phyloP scores from a whole-genome alignment of 1,284 basidiomycete genomes.

The Malassezia japonica region DNA sequence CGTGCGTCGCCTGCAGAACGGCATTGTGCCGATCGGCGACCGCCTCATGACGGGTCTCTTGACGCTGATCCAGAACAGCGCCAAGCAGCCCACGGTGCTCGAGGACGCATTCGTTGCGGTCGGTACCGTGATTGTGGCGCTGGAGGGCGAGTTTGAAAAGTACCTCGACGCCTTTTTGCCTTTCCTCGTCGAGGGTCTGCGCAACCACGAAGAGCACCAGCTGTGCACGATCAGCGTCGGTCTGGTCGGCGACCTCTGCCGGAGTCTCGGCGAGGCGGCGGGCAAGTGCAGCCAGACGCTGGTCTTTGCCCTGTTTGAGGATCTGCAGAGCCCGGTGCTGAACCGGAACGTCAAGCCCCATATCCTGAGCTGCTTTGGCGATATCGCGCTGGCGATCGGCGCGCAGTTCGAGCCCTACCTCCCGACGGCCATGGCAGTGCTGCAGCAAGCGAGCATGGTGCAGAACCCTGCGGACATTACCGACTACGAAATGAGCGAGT shows the following conservation, averaged over 20 bases:
- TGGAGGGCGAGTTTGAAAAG: slow-evolving; percentile 73
- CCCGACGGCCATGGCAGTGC: slow-evolving; percentile 77
- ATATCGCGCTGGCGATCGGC: slow-evolving; percentile 88
- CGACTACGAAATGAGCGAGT: slow-evolving; percentile 83
- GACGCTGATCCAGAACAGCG: slow-evolving; percentile 69
- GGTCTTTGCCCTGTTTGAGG: slow-evolving; percentile 82
- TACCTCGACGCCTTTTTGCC: slow-evolving; percentile 85
- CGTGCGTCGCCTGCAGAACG: slow-evolving; percentile 61
- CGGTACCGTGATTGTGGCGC: slow-evolving; percentile 62
- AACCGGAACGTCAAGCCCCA: slow-evolving; percentile 93
- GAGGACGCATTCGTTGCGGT: slow-evolving; percentile 94
- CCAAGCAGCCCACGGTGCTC: slow-evolving; percentile 87
- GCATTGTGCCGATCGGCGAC: slow-evolving; percentile 80
- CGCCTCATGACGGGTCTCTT: slow-evolving; percentile 89
- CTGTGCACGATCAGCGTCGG: slow-evolving; percentile 91
- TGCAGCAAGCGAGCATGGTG: slow-evolving; percentile 74
- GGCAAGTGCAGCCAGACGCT: slow-evolving; percentile 73
- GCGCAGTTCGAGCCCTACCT: slow-evolving; percentile 75
- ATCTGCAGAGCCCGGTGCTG: slow-evolving; percentile 79
- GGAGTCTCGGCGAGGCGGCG: slow-evolving; percentile 75
- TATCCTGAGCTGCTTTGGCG: slow-evolving; percentile 88
- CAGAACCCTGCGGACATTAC: slow-evolving; percentile 40
- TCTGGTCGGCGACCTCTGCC: slow-evolving; percentile 86
- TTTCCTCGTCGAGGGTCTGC: slow-evolving; percentile 78
- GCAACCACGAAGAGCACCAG: slow-evolving; percentile 86